A percentile compares a stretch with the other conserved stretches of the same genome.
phyloP scores from a whole-genome alignment of 2,329 filamentous ascomycete species.

The Apiospora arundinis region DNA sequence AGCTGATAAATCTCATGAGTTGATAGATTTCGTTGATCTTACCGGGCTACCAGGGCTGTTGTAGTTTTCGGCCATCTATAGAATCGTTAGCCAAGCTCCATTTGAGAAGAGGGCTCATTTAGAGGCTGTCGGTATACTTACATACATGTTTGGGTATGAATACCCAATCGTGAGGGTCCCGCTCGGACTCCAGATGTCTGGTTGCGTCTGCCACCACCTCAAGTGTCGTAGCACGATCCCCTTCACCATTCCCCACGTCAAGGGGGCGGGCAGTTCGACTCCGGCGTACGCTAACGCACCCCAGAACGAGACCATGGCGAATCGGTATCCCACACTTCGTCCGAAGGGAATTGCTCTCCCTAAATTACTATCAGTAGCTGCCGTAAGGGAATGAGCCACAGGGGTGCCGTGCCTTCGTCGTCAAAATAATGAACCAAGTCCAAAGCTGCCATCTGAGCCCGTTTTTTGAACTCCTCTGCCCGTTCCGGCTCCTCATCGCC shows the following conservation, averaged over 20 bases:
- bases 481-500: slow-evolving; percentile 69
- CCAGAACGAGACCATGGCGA: slow-evolving; percentile 87
- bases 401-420: slow-evolving; percentile 53
- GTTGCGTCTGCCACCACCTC: slow-evolving; percentile 80
- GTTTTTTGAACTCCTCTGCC: slow-evolving; percentile 71
- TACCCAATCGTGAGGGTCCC: slow-evolving; percentile 80
- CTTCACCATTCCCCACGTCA: slow-evolving; percentile 82
- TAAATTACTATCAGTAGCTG: slow-evolving; percentile 30
- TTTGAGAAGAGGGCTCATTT: no score
- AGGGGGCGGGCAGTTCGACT: slow-evolving; percentile 72
- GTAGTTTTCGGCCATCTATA: slow-evolving; percentile 78
- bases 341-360: slow-evolving; percentile 77
- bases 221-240: slow-evolving; percentile 76
- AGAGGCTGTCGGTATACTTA: slow-evolving; percentile 39
- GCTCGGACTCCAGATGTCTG: slow-evolving; percentile 75
- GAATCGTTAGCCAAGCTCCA: slow-evolving; percentile 25
- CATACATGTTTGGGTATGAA: slow-evolving; percentile 79
- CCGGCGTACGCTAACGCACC: slow-evolving; percentile 77
- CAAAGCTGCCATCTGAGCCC: slow-evolving; percentile 70
- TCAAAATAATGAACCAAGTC: slow-evolving; percentile 82
- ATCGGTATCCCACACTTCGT: slow-evolving; percentile 80
- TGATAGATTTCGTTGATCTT: slow-evolving; percentile 32
- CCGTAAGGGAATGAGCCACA: not conserved
- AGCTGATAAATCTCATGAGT: slow-evolving; percentile 3
- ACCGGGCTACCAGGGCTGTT: slow-evolving; percentile 74